These are phyloP conservation scores for Mrakia frigida DNA, from an alignment of 768 basidiomycete genomes.

Conservation along the genomic window DNA sequence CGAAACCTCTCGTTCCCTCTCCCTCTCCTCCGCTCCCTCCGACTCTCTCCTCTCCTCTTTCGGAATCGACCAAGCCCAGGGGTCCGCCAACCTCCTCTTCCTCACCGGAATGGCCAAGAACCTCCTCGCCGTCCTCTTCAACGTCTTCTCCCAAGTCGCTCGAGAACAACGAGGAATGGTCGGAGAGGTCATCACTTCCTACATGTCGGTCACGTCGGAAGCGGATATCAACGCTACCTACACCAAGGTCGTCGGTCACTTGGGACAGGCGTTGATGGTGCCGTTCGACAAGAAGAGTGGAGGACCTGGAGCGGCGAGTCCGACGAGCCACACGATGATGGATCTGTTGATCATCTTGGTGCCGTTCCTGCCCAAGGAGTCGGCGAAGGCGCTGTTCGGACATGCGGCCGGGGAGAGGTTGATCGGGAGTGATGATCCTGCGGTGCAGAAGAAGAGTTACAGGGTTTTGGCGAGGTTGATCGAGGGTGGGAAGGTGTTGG, in stretches of 20 bases:
- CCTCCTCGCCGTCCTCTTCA: conserved; percentile 92
- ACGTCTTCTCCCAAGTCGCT: conserved; percentile 84
- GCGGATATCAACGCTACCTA: conserved; percentile 78
- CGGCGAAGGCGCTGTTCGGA: conserved; percentile 61
- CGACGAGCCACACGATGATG: conserved; percentile 54
- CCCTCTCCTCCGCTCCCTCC: conserved; percentile 47
- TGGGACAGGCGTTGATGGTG: conserved; percentile 37
- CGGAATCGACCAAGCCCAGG: conserved; percentile 57
- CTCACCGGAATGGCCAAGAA: conserved; percentile 76
- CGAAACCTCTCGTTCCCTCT: conserved; percentile 64
- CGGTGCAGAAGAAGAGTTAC: conserved; percentile 92
- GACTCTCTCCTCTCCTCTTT: conserved; percentile 47
- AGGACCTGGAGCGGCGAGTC: conserved; percentile 35
- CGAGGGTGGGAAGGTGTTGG: conserved; percentile 56
- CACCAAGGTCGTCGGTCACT: conserved; percentile 60
- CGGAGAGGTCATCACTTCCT: conserved; percentile 81
- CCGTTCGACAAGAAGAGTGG: conserved; percentile 33
- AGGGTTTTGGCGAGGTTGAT: conserved; percentile 71
- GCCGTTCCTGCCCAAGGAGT: conserved; percentile 61
- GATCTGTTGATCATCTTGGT: conserved; percentile 82
- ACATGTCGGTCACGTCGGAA: conserved; percentile 73
- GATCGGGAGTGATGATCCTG: conserved; percentile 71
- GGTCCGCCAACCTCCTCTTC: conserved; percentile 62
- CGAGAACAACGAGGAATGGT: conserved; percentile 68
- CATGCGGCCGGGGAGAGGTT: conserved; percentile 63